Percentiles rank a stretch among this genome's conserved stretches.
Evolutionary conservation across 441 rosid genomes (phyloP).

Genomic region (Syzygium syzygioides): DNA sequence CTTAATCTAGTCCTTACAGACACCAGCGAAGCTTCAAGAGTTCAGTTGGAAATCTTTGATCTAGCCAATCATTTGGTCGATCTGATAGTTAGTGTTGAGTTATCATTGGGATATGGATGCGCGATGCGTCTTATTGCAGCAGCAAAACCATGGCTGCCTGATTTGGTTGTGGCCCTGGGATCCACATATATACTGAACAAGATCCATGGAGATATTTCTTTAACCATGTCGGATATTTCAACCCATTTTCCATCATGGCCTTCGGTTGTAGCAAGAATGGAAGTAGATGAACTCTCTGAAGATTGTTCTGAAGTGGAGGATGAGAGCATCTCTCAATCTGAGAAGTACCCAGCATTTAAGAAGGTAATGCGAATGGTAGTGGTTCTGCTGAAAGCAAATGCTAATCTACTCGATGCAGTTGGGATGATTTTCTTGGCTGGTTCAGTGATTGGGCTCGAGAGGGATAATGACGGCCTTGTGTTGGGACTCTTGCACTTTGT

Average conservation of each 20-base stretch:
- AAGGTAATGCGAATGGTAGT: constrained; percentile 34
- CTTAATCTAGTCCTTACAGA: constrained; percentile 48
- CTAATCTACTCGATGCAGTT: constrained; percentile 48
- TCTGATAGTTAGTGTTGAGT: constrained; percentile 45
- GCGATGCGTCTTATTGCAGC: constrained; percentile 47
- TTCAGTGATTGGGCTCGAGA: constrained; percentile 47
- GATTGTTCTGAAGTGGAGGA: constrained; percentile 33
- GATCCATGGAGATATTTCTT: constrained; percentile 28
- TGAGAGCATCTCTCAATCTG: constrained; percentile 18
- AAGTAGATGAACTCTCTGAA: constrained; percentile 33
- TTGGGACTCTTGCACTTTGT: constrained; percentile 55
- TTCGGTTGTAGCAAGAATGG: constrained; percentile 42
- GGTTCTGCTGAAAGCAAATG: constrained; percentile 39
- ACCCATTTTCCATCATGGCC: constrained; percentile 62
- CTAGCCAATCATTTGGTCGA: constrained; percentile 59
- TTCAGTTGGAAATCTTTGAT: constrained; percentile 43
- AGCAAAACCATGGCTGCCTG: constrained; percentile 82
- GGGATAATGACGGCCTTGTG: constrained; percentile 44
- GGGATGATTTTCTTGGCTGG: constrained; percentile 46
- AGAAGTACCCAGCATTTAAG: constrained; percentile 34
- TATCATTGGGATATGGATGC: constrained; percentile 37
- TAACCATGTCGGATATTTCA: constrained; percentile 31
- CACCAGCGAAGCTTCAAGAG: constrained; percentile 34
- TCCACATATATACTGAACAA: constrained; percentile 34
- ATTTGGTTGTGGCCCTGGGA: constrained; percentile 76